These are phyloP conservation scores for Albatrellus sp. DNA, from an alignment of 1,284 basidiomycete genomes.

Conservation along the genomic window DNA sequence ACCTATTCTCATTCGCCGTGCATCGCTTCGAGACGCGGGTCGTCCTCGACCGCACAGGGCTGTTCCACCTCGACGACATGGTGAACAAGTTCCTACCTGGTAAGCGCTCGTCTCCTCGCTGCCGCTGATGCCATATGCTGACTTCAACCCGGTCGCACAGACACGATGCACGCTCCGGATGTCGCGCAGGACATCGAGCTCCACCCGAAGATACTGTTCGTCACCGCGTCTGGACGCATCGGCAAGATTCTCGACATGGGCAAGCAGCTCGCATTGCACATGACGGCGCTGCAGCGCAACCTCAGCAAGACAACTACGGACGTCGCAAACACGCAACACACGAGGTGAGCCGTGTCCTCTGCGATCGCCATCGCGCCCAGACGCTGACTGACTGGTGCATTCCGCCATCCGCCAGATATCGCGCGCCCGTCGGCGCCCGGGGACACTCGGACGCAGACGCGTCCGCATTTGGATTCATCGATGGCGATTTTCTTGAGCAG, in stretches of 20 bases:
- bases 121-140: neutral
- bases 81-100: slow-evolving; percentile 61
- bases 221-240: slow-evolving; percentile 73
- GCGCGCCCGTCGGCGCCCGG: slow-evolving; percentile 45
- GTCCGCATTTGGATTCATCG: slow-evolving; percentile 67
- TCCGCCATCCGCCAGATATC: slow-evolving; percentile 33
- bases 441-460: slow-evolving; percentile 45
- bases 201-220: slow-evolving; percentile 58
- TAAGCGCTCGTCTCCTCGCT: slow-evolving; percentile 15
- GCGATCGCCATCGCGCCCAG: neutral
- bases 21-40: slow-evolving; percentile 25
- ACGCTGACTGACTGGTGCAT: slow-evolving; percentile 3
- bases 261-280: slow-evolving; percentile 39
- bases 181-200: slow-evolving; percentile 24
- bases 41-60: slow-evolving; percentile 47
- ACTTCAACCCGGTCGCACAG: slow-evolving; percentile 16
- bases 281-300: slow-evolving; percentile 73
- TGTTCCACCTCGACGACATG: slow-evolving; percentile 57
- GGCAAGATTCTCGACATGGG: slow-evolving; percentile 65
- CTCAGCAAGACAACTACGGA: slow-evolving; percentile 44
- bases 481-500: slow-evolving; percentile 78
- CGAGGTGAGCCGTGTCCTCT: slow-evolving; percentile 33
- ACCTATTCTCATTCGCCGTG: slow-evolving; percentile 61
- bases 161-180: slow-evolving; percentile 27
- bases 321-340: slow-evolving; percentile 52